Base-by-base conservation (phyloP, 73 alveolate species). In the Symbiodinium pilosum region DNA sequence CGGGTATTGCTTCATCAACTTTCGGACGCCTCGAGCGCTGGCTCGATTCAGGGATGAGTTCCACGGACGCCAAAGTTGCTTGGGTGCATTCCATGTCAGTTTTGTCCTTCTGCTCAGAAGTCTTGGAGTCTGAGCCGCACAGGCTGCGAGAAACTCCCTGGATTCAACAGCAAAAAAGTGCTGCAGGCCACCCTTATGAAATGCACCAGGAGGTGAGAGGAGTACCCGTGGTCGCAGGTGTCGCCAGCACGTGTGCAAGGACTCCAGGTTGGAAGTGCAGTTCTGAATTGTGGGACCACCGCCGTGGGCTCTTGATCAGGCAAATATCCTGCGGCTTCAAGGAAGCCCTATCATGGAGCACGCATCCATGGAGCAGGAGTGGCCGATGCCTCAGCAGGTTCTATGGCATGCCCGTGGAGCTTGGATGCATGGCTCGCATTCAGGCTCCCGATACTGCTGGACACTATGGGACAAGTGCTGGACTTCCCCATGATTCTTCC, bases 1-100 rank as follows among this genome's bases (percentile, higher is more conserved):
- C 44, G 97, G 97, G 77, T 91, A 91, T 32, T 91, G 97, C 86
- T 91, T 91, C 77, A n/a, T 91, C 87, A 91, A 91, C 97, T 91
- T 91, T 52, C 97, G 97, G 24, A 69, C 97, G 52, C 43, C 97
- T 21, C 77, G 43, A 32, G 87, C 97, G 54, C 39, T 91, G 43
- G 97, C 41, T 39, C 84, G 88, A 16, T 91, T 91, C 81, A 43
- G 88, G 51, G 97, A 91, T 42, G 97, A 91, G 75, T 91, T 91
- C 68, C 97, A 91, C 36, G 97, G 97, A 21, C 97, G 84, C 34
- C 97, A 47, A 52, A 91, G 97, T 40, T 2, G 40, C 95, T 88
- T 18, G 69, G 92, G 6, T 47, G 59, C 59, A 47, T 9, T n/a
- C n/a, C n/a, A n/a, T n/a, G n/a, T n/a, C n/a, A n/a, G n/a, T n/a